phyloP scores from a whole-genome alignment of 192 early-diverging fungal species.

The Podila verticillata region DNA sequence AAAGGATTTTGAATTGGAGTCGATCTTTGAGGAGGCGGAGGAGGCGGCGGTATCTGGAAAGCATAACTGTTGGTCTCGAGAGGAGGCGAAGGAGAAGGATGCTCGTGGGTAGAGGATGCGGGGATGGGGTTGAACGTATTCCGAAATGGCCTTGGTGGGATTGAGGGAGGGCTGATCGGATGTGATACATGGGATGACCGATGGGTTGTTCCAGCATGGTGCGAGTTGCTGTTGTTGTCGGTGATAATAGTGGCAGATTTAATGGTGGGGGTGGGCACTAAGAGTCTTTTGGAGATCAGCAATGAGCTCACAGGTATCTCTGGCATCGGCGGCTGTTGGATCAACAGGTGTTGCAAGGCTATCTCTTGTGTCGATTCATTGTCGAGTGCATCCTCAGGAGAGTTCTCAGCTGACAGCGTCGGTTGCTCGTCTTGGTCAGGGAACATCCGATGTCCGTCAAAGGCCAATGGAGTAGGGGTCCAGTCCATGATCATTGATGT shows the following conservation, averaged over 20 bases:
- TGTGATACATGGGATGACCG: slow-evolving; percentile 3
- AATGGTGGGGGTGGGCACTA: slow-evolving; percentile 1
- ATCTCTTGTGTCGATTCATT: slow-evolving; percentile 2
- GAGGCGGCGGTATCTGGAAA: slow-evolving; percentile 3
- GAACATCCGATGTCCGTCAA: slow-evolving; percentile 5
- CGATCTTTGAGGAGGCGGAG: slow-evolving; percentile 7
- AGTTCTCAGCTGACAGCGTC: background rate
- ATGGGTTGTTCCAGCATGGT: slow-evolving; percentile 5
- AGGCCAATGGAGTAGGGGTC: slow-evolving; percentile 4
- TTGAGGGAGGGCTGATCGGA: slow-evolving; percentile 7
- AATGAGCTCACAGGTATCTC: slow-evolving; percentile 3
- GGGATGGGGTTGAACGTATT: slow-evolving; percentile 5
- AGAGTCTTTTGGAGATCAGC: slow-evolving; percentile 1
- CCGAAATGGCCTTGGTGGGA: slow-evolving; percentile 7
- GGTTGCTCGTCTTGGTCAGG: slow-evolving; percentile 6
- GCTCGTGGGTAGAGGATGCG: background rate
- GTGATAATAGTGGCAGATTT: background rate
- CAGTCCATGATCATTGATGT: slow-evolving; percentile 3
- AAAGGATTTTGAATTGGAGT: slow-evolving; percentile 9
- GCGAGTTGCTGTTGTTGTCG: slow-evolving; percentile 8
- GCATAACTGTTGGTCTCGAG: background rate
- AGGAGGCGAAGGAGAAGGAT: slow-evolving; percentile 2
- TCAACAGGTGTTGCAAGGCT: slow-evolving; percentile 3
- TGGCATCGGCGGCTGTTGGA: background rate
- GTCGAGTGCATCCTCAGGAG: background rate